phyloP scores from a whole-genome alignment of 345 rosid species.

The Murraya paniculata region DNA sequence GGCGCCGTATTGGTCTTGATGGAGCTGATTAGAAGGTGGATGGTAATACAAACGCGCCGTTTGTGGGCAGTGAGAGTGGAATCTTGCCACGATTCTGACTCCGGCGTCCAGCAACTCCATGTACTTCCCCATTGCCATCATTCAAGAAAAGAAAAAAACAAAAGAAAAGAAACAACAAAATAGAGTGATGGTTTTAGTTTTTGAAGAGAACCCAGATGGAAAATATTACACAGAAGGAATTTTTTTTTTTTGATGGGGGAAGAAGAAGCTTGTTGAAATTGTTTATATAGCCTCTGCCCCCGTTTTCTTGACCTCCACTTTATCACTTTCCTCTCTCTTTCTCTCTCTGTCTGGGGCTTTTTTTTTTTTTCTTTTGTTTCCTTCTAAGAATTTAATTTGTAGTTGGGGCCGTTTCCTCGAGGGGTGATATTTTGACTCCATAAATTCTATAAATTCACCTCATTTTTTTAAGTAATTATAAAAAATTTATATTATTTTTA shows the following conservation, averaged over 20 bases:
- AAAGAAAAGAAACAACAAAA: neutral
- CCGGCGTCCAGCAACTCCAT: constrained; percentile 48
- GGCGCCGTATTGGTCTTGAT: constrained; percentile 23
- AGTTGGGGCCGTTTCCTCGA: no score
- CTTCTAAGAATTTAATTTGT: no score
- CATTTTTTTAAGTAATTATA: no score
- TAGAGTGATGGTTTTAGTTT: neutral
- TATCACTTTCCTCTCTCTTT: neutral
- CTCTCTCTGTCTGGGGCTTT: neutral
- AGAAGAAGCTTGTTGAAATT: neutral
- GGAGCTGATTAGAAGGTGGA: constrained; percentile 43
- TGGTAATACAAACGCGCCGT: constrained; percentile 67
- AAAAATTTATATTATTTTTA: no score
- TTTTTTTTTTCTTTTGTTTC: no score
- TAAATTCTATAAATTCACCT: no score
- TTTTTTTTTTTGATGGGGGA: neutral
- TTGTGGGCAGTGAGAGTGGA: constrained; percentile 67
- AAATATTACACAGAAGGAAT: neutral
- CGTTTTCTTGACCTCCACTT: neutral
- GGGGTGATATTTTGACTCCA: no score
- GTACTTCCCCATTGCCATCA: constrained; percentile 40
- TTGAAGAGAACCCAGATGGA: neutral
- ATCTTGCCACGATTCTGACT: constrained; percentile 46
- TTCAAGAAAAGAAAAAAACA: neutral
- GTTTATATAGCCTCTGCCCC: constrained; percentile 14